A percentile compares a stretch with the other conserved stretches of the same genome.
Conservation (phyloP, 345 rosid genomes). For the Eucalyptus albens region DNA sequence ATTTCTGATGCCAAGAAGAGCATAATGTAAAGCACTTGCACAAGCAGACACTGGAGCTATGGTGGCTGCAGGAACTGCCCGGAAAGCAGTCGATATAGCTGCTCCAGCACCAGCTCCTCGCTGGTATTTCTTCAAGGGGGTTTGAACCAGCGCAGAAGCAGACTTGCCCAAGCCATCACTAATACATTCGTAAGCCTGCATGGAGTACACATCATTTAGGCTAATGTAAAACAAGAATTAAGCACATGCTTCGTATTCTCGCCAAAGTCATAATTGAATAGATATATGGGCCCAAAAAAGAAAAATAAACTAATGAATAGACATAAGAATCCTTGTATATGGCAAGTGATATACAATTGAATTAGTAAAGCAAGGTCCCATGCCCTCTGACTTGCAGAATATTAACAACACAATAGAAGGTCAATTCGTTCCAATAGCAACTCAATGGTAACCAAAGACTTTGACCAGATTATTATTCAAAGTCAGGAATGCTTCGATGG, state of each 20-base stretch:
- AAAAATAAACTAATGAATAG: background rate
- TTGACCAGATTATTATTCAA: background rate
- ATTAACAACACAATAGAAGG: background rate
- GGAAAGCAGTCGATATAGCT: constrained; percentile 69
- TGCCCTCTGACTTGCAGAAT: background rate
- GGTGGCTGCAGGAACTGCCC: constrained; percentile 89
- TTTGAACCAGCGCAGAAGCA: constrained; percentile 75
- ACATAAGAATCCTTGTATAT: background rate
- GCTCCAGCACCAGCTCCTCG: constrained; percentile 82
- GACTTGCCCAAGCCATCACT: constrained; percentile 89
- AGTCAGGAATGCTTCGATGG: background rate
- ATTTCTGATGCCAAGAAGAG: constrained; percentile 87
- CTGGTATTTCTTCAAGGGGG: constrained; percentile 69
- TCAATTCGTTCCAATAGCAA: background rate
- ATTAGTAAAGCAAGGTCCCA: background rate
- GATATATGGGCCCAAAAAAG: background rate
- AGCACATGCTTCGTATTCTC: background rate
- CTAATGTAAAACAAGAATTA: background rate
- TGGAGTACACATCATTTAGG: constrained; percentile 1
- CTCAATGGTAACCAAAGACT: background rate
- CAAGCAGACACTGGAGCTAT: constrained; percentile 85
- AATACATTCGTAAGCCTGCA: constrained; percentile 73
- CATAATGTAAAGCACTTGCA: constrained; percentile 65
- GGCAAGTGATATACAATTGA: background rate
- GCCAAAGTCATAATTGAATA: background rate